phyloP scores from a whole-genome alignment of 441 rosid genomes.

The Biscutella auriculata region DNA sequence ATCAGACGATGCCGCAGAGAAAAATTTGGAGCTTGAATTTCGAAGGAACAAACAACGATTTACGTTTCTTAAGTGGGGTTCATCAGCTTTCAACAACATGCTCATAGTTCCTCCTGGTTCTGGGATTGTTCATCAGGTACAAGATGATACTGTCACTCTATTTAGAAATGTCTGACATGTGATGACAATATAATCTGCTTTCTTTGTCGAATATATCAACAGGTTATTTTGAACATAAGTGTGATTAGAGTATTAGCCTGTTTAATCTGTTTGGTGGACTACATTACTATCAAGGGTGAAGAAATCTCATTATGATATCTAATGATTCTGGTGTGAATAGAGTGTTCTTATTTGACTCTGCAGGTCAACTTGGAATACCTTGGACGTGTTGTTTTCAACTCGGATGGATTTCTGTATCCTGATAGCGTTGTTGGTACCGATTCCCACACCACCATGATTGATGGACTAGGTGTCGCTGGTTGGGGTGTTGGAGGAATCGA shows the following conservation, averaged over 20 bases:
- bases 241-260: background rate
- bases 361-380: slow-evolving; percentile 62
- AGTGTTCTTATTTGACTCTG: background rate
- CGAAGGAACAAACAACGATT: slow-evolving; percentile 49
- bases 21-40: slow-evolving; percentile 44
- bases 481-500: slow-evolving; percentile 75
- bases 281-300: background rate
- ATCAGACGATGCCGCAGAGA: slow-evolving; percentile 38
- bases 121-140: slow-evolving; percentile 64
- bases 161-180: background rate
- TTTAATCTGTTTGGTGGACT: background rate
- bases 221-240: background rate
- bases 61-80: slow-evolving; percentile 61
- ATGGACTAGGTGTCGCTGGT: slow-evolving; percentile 59
- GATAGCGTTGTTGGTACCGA: slow-evolving; percentile 61
- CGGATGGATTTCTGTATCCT: slow-evolving; percentile 46
- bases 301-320: background rate
- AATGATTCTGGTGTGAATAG: background rate
- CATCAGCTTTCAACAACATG: slow-evolving; percentile 51
- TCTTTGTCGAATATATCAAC: background rate
- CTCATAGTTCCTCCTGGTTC: slow-evolving; percentile 63
- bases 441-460: slow-evolving; percentile 64
- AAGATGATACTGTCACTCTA: background rate
- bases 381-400: slow-evolving; percentile 51
- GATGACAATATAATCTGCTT: background rate